Evolutionary conservation across 192 early-diverging fungal genomes (phyloP), one percentile per base, ranked within the genome.

Genomic region (Mortierella alpina): DNA sequence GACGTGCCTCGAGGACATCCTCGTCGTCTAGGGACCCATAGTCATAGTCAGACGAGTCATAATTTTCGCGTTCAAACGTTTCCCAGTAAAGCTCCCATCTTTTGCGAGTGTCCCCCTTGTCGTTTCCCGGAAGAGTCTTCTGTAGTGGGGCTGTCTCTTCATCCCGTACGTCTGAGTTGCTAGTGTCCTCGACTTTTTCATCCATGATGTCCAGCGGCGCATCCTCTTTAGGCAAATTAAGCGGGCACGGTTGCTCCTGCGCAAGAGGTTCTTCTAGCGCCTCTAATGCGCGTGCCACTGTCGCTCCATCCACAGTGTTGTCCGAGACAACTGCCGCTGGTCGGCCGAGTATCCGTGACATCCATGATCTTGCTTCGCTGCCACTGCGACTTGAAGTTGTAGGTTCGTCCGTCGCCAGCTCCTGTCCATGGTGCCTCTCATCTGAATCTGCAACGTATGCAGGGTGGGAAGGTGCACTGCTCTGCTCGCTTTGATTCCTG

Each of bases 11-110:
- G 22, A 59, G 17, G 1, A 50, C 51, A 4, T 66, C 75, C 2
- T 79, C 75, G 0, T 70, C 68, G 4, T 53, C 69, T 10, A 63
- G 59, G n/a, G 75, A 67, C 2, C 68, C 20, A 62, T 62, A 72
- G 12, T 52, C 67, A 46, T 68, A 80, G 9, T 72, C 65, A 31
- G 69, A 72, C 2, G 77, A 80, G 31, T 80, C 70, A 53, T 80
- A 80, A 15, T 80, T 66, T 51, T 80, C 77, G 0, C 77, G 58
- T 4, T 68, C 41, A 23, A 61, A 63, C 7, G 48, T 68, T 23
- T 80, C 65, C 40, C 20, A 11, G n/a, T 68, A 60, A 14, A 63
- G 15, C 18, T 51, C 47, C 47, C 61, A 47, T 55, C 45, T 63
- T 41, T 5, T 13, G 7, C 51, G 49, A 1, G 4, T 15, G 8